Base-by-base conservation (phyloP, 1,284 basidiomycete species). In the Microbotryum scabiosae region DNA sequence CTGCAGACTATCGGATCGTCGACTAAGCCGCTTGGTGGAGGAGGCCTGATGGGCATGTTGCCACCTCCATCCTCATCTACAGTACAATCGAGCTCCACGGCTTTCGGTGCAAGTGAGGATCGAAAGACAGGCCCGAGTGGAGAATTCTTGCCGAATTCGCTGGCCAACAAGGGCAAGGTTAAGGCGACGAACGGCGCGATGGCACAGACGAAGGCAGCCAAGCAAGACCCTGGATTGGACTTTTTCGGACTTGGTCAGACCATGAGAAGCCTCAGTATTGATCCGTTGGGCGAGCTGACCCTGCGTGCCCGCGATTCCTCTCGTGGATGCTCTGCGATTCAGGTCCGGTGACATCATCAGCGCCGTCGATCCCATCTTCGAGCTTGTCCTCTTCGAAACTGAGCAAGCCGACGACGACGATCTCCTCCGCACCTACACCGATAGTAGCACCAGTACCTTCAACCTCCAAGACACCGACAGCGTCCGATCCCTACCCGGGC, bases 401-500 rank as follows among this genome's bases (percentile, higher is more conserved):
- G 5, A 26, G 44, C 28, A 59, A 57, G 2, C 56, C 63, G n/a
- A 43, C 55, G 5, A 53, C 57, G 21, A 54, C 63, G 14, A 28
- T 59, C 51, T 56, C 52, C 30, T 58, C 65, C n/a, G 62, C 56
- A 0, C 50, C 59, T 3, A 20, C 51, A 30, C 50, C 54, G 0
- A 41, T 18, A 41, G 36, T 12, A 3, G 16, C 10, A 41, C 36
- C 36, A 12, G 36, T n/a, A 6, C 48, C 5, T 16, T 44, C 61
- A 54, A 16, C 51, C 1, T 41, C 51, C 47, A 51, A 61, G 23
- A 30, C 52, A 20, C 64, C 66, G 3, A 66, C 62, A 3, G 55
- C 64, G 18, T 23, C 47, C 25, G 69, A 71, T 57, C 70, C 70
- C 16, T 71, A 71, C 56, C 70, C 70, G 6, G 70, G 70, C 9